Percentiles rank a stretch among this genome's conserved stretches.
These are phyloP conservation scores for Fusarium buxicola DNA, from an alignment of 2,329 filamentous ascomycete genomes.

Conservation along the genomic window DNA sequence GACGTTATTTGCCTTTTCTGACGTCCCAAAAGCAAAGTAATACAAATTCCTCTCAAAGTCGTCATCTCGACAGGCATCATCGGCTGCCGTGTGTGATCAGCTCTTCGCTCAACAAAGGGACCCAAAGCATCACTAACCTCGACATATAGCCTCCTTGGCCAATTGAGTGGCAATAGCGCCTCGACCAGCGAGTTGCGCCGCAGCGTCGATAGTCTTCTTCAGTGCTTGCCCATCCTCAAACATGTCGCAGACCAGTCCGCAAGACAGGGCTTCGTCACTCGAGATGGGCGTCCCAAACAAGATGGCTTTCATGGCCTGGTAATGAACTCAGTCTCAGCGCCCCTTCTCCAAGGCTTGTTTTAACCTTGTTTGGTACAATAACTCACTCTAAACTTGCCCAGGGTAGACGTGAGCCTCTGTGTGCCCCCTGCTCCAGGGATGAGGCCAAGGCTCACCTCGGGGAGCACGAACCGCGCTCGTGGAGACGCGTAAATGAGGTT, in stretches of 20 bases:
- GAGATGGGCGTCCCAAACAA: conserved; percentile 45
- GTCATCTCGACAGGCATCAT: conserved; percentile 46
- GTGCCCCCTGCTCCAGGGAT: conserved; percentile 55
- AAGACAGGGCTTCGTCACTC: conserved; percentile 30
- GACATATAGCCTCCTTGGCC: conserved; percentile 48
- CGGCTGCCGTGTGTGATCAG: conserved; percentile 30
- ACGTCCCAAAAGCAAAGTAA: conserved; percentile 51
- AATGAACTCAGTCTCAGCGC: conserved; percentile 8
- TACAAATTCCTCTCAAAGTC: conserved; percentile 52
- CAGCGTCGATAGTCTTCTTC: conserved; percentile 40
- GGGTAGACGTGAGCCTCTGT: conserved; percentile 50
- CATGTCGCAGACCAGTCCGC: conserved; percentile 35
- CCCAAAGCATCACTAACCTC: conserved; percentile 34
- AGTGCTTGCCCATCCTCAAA: conserved; percentile 40
- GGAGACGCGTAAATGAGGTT: conserved; percentile 52
- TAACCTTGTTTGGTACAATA: background rate
- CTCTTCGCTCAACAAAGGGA: background rate
- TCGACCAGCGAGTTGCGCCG: conserved; percentile 20
- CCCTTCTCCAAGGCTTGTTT: conserved; percentile 11
- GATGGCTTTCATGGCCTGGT: conserved; percentile 48
- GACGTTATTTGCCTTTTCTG: conserved; percentile 24
- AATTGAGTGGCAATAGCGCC: conserved; percentile 40
- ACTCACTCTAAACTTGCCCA: conserved; percentile 52
- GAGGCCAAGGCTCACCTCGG: conserved; percentile 52
- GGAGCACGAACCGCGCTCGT: conserved; percentile 50